These are phyloP conservation scores for Leccinum imitatum DNA, from an alignment of 768 basidiomycete genomes.

Conservation along the genomic window DNA sequence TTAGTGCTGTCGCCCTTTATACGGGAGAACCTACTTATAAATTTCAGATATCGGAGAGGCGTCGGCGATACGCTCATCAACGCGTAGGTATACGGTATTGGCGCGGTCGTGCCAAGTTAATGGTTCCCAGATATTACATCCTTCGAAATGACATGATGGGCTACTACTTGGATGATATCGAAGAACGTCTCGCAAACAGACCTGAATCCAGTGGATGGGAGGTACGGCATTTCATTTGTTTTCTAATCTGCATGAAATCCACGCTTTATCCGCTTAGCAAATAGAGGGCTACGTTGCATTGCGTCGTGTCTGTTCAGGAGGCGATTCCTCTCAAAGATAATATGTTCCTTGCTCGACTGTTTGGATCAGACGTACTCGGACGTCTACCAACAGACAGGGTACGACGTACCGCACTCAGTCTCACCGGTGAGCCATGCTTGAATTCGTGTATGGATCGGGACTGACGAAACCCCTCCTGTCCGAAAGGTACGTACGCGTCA, in stretches of 20 bases:
- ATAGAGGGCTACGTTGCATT: conserved; percentile 84
- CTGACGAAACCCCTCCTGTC: neutral
- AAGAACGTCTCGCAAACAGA: conserved; percentile 47
- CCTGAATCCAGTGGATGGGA: conserved; percentile 66
- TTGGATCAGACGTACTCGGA: conserved; percentile 70
- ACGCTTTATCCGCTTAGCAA: conserved; percentile 48
- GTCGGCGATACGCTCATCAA: conserved; percentile 88
- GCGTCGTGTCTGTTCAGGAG: conserved; percentile 84
- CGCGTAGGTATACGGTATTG: conserved; percentile 51
- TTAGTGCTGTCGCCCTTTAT: conserved; percentile 36
- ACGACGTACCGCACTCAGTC: conserved; percentile 67
- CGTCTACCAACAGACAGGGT: conserved; percentile 67
- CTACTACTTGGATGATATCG: conserved; percentile 63
- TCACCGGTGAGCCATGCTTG: conserved; percentile 59
- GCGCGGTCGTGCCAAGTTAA: conserved; percentile 7
- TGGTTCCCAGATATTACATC: conserved; percentile 67
- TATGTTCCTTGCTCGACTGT: conserved; percentile 58
- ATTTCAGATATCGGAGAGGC: conserved; percentile 72
- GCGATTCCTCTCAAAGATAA: conserved; percentile 65
- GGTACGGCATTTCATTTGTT: conserved; percentile 40
- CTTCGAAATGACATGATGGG: conserved; percentile 81
- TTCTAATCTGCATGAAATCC: neutral
- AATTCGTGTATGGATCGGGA: neutral
- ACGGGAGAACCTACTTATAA: conserved; percentile 1
- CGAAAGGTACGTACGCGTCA: conserved; percentile 66